phyloP scores from a whole-genome alignment of 2,329 filamentous ascomycete species.

The Paracoccidioides lutzii region DNA sequence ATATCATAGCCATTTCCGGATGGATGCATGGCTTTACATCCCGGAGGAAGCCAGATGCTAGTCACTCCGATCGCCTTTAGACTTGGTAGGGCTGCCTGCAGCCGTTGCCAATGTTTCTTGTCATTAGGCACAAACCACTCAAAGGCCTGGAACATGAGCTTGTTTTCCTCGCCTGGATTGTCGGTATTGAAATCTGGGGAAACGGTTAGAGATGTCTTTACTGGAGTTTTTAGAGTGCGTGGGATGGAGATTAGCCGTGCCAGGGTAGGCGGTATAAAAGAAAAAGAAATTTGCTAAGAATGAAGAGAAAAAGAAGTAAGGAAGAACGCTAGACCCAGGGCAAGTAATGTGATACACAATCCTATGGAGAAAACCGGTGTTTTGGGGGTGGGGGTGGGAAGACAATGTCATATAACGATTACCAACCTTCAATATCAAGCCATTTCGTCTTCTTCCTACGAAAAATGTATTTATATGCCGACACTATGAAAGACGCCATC shows the following conservation, averaged over 20 bases:
- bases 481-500: background rate
- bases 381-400: too few species aligned
- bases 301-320: too few species aligned
- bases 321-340: too few species aligned
- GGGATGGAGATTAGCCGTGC: too few species aligned
- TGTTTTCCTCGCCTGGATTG: slow-evolving; percentile 24
- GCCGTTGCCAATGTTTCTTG: slow-evolving; percentile 47
- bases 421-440: slow-evolving; percentile 3
- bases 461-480: background rate
- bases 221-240: too few species aligned
- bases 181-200: background rate
- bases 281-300: too few species aligned
- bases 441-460: background rate
- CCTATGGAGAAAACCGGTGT: too few species aligned
- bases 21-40: slow-evolving; percentile 52
- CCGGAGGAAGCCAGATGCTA: slow-evolving; percentile 56
- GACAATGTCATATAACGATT: too few species aligned
- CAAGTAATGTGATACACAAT: too few species aligned
- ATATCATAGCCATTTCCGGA: slow-evolving; percentile 55
- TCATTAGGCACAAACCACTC: slow-evolving; percentile 59
- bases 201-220: background rate
- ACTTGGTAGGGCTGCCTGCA: slow-evolving; percentile 39
- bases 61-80: slow-evolving; percentile 50
- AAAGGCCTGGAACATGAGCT: slow-evolving; percentile 55
- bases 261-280: too few species aligned